Percentiles rank a stretch among this genome's conserved stretches.
Conservation (phyloP, 2,329 filamentous ascomycete genomes). For the Monosporascus sp. region DNA sequence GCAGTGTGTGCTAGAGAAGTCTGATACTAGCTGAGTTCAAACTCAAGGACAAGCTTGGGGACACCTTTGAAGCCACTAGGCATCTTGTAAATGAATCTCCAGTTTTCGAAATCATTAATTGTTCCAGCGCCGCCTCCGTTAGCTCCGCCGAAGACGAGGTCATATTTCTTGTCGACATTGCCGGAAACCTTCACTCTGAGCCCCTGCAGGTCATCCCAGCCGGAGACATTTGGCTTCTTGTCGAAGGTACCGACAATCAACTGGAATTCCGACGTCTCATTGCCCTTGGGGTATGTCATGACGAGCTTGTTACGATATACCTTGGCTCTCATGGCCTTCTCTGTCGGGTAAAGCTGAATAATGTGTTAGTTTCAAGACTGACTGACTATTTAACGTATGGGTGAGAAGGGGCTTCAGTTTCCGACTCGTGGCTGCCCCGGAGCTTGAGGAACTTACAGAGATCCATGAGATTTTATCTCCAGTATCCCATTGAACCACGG, state of each 20-base stretch:
- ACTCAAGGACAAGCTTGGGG: constrained; percentile 1
- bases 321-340: constrained; percentile 34
- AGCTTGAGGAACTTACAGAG: constrained; percentile 15
- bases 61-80: constrained; percentile 1
- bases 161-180: constrained; percentile 35
- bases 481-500: constrained; percentile 54
- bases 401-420: not conserved
- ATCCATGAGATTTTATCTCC: constrained; percentile 31
- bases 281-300: constrained; percentile 50
- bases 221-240: constrained; percentile 36
- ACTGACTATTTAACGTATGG: too few relatives aligned
- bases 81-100: constrained; percentile 23
- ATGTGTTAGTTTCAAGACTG: constrained; percentile 1
- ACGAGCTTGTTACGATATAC: constrained; percentile 38
- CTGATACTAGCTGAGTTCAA: not conserved
- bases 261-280: constrained; percentile 42
- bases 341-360: constrained; percentile 32
- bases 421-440: not conserved
- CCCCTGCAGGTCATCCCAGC: constrained; percentile 45
- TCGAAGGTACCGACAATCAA: constrained; percentile 44
- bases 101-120: constrained; percentile 39
- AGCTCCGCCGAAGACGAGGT: constrained; percentile 37
- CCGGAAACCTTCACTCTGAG: constrained; percentile 40
- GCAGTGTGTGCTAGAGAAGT: not conserved
- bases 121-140: constrained; percentile 27